These are phyloP conservation scores for Kuraishia piskuri DNA, from an alignment of 805 yeast genomes.

Conservation along the genomic window DNA sequence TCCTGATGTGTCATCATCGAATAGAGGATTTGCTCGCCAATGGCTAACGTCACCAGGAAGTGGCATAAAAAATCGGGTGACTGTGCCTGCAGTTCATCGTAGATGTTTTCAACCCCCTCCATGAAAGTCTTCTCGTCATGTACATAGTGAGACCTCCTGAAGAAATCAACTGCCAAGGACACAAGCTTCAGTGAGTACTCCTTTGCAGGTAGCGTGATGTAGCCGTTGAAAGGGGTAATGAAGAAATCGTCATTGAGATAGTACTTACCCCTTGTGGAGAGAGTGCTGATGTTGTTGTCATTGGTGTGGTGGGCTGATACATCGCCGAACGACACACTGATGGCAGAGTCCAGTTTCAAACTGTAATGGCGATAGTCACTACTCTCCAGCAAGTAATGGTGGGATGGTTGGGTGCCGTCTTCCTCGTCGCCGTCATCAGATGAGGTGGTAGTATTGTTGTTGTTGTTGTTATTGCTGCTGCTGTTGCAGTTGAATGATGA, in stretches of 20 bases:
- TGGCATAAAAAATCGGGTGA: conserved; percentile 10
- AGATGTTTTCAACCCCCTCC: conserved; percentile 11
- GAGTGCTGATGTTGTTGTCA: not conserved
- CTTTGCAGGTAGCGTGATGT: conserved; percentile 13
- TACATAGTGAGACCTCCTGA: conserved; percentile 15
- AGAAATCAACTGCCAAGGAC: conserved; percentile 10
- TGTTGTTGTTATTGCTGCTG: not conserved
- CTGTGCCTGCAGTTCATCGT: conserved; percentile 11
- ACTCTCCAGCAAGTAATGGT: not conserved
- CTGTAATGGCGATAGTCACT: conserved; percentile 5
- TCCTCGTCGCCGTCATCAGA: not conserved
- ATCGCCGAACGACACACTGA: conserved; percentile 19
- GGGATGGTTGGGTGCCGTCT: not conserved
- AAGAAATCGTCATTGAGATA: conserved; percentile 8
- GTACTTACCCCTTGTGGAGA: not conserved
- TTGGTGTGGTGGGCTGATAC: conserved; percentile 5
- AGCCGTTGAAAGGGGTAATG: conserved; percentile 8
- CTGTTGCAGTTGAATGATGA: not conserved
- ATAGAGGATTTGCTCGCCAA: conserved; percentile 13
- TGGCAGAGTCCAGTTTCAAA: conserved; percentile 16
- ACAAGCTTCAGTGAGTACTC: conserved; percentile 11
- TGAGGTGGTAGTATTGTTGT: too few relatives aligned
- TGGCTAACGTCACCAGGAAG: conserved; percentile 9
- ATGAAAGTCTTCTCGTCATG: conserved; percentile 14
- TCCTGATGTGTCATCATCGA: conserved; percentile 13